Evolutionary conservation across 306 rosid species (phyloP), one percentile per base, ranked within the genome.

Genomic region (Dalbergia cultrata): DNA sequence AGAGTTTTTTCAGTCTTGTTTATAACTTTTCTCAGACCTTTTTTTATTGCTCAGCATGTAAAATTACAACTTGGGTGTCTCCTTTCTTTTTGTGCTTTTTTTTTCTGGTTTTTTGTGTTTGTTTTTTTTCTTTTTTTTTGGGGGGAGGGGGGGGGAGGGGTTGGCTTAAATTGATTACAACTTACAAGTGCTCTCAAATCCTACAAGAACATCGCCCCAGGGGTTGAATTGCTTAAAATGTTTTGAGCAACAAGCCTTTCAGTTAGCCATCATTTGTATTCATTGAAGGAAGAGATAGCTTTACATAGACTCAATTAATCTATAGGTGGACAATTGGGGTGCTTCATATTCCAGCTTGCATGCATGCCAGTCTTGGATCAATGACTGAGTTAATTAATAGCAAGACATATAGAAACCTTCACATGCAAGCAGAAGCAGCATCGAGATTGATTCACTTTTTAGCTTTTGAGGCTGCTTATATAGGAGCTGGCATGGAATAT

Each of bases 391-490:
- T 1, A 10, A 56, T 43, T 67, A 78, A 56, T 21, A 66, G 26
- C 35, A 31, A 17, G 13, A 26, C 2, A 26, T 26, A 61, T 21
- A 60, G 81, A 49, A 76, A 61, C 43, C 85, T 82, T 82, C 37
- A 43, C 68, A 52, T 31, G 61, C 63, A 82, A 54, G 74, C 19
- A 62, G 68, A 26, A 26, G 5, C 41, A 7, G 5, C 61, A 76
- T 76, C 33, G 47, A 82, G 62, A 70, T 76, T 76, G 86, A 74
- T 76, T 82, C 74, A 70, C 74, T 69, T 75, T 68, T 58, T 59
- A 75, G 72, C 72, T 54, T 74, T 81, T 65, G 49, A 22, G n/a
- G 39, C 19, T 71, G 5, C 41, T 37, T 37, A 12, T 73, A 81
- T 72, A 80, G 53, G 33, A 1, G 18, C 19, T 9, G 44, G 45